Conservation (phyloP, 345 rosid genomes). For the Rhodomyrtus tomentosa region DNA sequence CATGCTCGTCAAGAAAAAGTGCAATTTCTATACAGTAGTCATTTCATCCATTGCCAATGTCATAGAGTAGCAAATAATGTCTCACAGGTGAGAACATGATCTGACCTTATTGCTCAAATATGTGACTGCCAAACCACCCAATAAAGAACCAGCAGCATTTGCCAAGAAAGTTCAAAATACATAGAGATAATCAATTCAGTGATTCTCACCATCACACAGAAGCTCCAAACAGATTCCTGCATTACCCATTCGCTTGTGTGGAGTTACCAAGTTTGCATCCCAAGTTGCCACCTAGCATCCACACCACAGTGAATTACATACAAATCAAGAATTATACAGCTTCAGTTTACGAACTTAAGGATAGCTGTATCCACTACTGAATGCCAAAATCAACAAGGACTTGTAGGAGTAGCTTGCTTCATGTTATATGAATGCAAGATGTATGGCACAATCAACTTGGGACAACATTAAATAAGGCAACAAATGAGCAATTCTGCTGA, state of each 20-base stretch:
- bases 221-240: slow-evolving; percentile 41
- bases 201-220: slow-evolving; percentile 66
- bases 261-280: slow-evolving; percentile 96
- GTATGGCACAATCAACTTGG: neutral
- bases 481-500: neutral
- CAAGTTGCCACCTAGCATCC: slow-evolving; percentile 82
- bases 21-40: neutral
- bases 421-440: neutral
- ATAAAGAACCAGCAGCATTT: neutral
- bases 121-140: neutral
- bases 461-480: neutral
- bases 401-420: neutral
- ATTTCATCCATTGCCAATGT: neutral
- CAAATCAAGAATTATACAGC: neutral
- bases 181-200: neutral
- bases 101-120: neutral
- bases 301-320: neutral
- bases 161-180: neutral
- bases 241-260: slow-evolving; percentile 97
- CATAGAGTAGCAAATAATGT: neutral
- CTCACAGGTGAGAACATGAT: neutral
- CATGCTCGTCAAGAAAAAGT: neutral
- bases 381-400: neutral
- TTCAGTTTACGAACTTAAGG: neutral
- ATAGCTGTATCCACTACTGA: neutral